Base-by-base conservation (phyloP, 345 rosid genomes). In the Gossypium sturtianum region DNA sequence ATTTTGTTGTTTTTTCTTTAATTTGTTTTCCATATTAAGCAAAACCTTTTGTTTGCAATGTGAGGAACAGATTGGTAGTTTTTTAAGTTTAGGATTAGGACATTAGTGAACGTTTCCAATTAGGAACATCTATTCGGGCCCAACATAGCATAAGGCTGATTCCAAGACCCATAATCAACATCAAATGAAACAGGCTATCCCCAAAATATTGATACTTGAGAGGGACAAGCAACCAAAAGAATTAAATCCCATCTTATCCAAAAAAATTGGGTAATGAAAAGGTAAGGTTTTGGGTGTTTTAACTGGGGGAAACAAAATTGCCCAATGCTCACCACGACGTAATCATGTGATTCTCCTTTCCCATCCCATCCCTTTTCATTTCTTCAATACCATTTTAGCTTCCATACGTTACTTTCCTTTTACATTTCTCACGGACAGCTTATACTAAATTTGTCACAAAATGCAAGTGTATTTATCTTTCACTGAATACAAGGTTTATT, bases 321-420 rank as follows among this genome's bases (percentile, higher is more conserved):
- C 62, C 62, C 62, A 20, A 0, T 57, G 13, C 34, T 9, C 62
- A 9, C 62, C 47, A 11, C 8, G 1, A 9, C 22, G 25, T 7
- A 43, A 65, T 76, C 78, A 79, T 70, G 82, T 58, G 54, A 70
- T 73, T 57, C 73, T 64, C 77, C 63, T 9, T 44, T 78, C 5
- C 17, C 2, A 34, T 34, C 23, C 23, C 41, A 5, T 34, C 41
- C 41, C 41, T 34, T 34, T 34, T 34, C 7, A 34, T 34, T 34
- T 34, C 41, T 34, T 34, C 41, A 4, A 34, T 4, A 34, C 7
- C 7, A 34, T 34, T 34, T 34, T 34, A 34, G 7, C 41, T 34
- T 34, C 7, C 7, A 5, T 34, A 34, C 41, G 41, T 34, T 34
- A 29, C 34, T 29, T 29, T 29, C 34, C 34, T 29, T 29, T 29